Percentiles rank a stretch among this genome's conserved stretches.
Conservation (phyloP, 768 basidiomycete genomes). For the Aureoboletus auriporus region DNA sequence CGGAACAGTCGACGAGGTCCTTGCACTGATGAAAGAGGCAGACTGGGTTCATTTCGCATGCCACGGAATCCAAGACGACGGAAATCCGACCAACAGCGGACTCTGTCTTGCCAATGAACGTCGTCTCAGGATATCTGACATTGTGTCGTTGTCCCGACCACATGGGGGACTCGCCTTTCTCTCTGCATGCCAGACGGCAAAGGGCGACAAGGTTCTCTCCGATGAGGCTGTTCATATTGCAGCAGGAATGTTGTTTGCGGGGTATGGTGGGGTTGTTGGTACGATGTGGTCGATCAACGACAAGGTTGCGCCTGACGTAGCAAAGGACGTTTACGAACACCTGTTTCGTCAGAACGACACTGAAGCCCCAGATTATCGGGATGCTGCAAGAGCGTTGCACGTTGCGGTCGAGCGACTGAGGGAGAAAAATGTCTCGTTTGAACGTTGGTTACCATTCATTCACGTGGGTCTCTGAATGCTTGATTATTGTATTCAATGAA, state of each 20-base stretch:
- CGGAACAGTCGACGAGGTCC: neutral
- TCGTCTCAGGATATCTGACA: neutral
- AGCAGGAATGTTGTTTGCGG: too few relatives aligned
- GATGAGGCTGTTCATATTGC: too few relatives aligned
- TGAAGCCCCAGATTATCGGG: neutral
- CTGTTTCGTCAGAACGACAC: too few relatives aligned
- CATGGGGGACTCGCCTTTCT: slow-evolving; percentile 6
- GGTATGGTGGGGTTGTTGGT: slow-evolving; percentile 17
- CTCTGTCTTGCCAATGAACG: too few relatives aligned
- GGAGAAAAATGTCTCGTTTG: neutral
- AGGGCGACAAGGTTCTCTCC: too few relatives aligned
- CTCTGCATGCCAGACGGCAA: too few relatives aligned
- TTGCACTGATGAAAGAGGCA: neutral
- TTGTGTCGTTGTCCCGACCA: neutral
- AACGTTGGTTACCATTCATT: neutral
- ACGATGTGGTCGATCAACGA: slow-evolving; percentile 43
- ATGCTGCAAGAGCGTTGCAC: neutral
- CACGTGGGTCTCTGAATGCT: slow-evolving; percentile 6
- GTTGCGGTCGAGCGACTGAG: too few relatives aligned
- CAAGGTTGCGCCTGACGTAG: slow-evolving; percentile 30
- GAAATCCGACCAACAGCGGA: too few relatives aligned
- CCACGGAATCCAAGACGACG: too few relatives aligned
- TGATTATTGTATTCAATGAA: neutral
- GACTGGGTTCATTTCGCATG: too few relatives aligned
- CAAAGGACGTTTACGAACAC: slow-evolving; percentile 27